A percentile compares a stretch with the other conserved stretches of the same genome.
Evolutionary conservation across 1,284 basidiomycete genomes (phyloP).

Genomic region (Coriolopsis trogii): DNA sequence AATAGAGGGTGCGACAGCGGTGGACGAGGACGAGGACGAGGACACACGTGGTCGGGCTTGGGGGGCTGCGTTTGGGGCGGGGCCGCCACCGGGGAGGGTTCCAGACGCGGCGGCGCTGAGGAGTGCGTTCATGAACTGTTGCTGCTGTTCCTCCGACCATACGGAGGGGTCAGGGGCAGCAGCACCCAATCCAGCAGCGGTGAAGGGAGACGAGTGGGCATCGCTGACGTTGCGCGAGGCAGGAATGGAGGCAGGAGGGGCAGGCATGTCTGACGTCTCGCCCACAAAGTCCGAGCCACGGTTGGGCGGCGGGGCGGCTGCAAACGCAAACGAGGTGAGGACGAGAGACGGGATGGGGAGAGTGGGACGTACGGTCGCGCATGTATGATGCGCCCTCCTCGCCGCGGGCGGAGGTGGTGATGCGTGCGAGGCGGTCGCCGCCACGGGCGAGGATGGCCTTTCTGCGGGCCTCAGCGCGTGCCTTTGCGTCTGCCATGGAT

Average conservation of each 20-base stretch:
- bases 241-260: slow-evolving; percentile 37
- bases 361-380: slow-evolving; percentile 54
- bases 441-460: slow-evolving; percentile 74
- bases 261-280: slow-evolving; percentile 58
- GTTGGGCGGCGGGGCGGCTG: slow-evolving; percentile 38
- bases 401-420: slow-evolving; percentile 74
- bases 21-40: slow-evolving; percentile 20
- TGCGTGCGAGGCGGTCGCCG: slow-evolving; percentile 70
- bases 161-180: slow-evolving; percentile 50
- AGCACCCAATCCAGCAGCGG: slow-evolving; percentile 22
- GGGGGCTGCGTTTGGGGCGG: no score
- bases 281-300: slow-evolving; percentile 56
- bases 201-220: slow-evolving; percentile 32
- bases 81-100: slow-evolving; percentile 9
- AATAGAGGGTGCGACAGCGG: slow-evolving; percentile 11
- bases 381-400: slow-evolving; percentile 66
- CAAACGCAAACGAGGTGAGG: slow-evolving; percentile 7
- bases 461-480: slow-evolving; percentile 71
- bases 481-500: slow-evolving; percentile 50
- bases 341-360: no score
- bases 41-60: slow-evolving; percentile 16
- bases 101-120: slow-evolving; percentile 41
- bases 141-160: slow-evolving; percentile 69
- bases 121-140: slow-evolving; percentile 64
- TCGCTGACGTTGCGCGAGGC: slow-evolving; percentile 27